Evolutionary conservation across 1,284 basidiomycete genomes (phyloP), one percentile per base, ranked within the genome.

Genomic region (Malassezia nana): DNA sequence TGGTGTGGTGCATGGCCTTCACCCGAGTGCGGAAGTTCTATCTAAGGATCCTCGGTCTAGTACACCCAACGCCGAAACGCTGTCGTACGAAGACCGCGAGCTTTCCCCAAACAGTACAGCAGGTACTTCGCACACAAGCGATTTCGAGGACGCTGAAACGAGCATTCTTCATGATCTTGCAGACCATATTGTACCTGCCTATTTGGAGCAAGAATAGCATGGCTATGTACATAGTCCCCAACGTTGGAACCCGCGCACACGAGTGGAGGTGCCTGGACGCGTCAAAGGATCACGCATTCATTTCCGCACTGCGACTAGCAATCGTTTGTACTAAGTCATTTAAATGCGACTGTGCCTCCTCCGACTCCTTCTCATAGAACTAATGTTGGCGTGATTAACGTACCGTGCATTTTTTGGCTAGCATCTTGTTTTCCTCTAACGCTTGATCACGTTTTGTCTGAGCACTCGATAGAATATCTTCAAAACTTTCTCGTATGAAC

Each of bases 91-190:
- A 29, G 61, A 69, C 22, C 65, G 62, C 26, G 60, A 69, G 32
- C 50, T 66, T 10, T 66, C 61, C 0, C 46, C 52, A 2, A 55
- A 49, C 41, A 55, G 52, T 16, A 50, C 52, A 31, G 28, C 45
- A 29, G 51, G 52, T 25, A 44, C 52, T 9, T 55, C 52, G 13
- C 26, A 31, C 26, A 66, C 59, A 4, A 53, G 61, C n/a, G 68
- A 70, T 29, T 72, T 64, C 55, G 66, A 72, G 48, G 66, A 68
- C 31, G 61, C 58, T 16, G 67, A 65, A 45, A 43, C 55, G n/a
- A 48, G 47, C 15, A 45, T 50, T 25, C 22, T 49, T 24, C 46
- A 35, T 26, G 45, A 47, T 38, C 18, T 47, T 13, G 45, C 45
- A 28, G 45, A 47, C 29, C 29, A 30, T 35, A 56, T 41, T 20